These are phyloP conservation scores for Apiospora rasikravindrae DNA, from an alignment of 2,329 filamentous ascomycete species.

Conservation along the genomic window DNA sequence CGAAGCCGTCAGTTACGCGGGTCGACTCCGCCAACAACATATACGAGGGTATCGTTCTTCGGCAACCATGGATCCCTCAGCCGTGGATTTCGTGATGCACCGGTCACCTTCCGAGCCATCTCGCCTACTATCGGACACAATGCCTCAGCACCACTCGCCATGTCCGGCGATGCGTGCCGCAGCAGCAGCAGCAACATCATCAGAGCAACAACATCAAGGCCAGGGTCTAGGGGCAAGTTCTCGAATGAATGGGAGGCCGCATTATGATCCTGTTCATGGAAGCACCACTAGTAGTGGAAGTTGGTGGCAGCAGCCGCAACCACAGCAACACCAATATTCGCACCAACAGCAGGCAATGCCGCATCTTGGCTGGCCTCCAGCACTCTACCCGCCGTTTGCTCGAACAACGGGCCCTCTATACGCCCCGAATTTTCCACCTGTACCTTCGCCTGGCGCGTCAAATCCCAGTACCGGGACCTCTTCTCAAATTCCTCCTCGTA, in stretches of 20 bases:
- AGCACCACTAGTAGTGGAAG: constrained; percentile 5
- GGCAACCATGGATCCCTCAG: constrained; percentile 31
- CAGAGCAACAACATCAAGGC: constrained; percentile 32
- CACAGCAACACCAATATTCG: constrained; percentile 16
- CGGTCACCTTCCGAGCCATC: constrained; percentile 28
- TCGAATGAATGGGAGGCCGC: constrained; percentile 26
- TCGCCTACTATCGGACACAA: constrained; percentile 24
- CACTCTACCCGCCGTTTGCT: neutral
- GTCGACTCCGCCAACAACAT: neutral
- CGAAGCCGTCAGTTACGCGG: neutral
- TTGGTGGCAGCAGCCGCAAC: constrained; percentile 20
- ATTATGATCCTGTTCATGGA: constrained; percentile 34
- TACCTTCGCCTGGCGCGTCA: neutral
- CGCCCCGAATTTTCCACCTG: neutral
- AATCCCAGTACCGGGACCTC: neutral
- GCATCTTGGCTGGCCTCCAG: constrained; percentile 15
- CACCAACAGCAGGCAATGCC: constrained; percentile 17
- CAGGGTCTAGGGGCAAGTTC: constrained; percentile 26
- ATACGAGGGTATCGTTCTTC: constrained; percentile 26
- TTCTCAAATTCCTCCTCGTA: neutral
- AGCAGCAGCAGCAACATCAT: constrained; percentile 28
- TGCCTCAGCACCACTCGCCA: constrained; percentile 29
- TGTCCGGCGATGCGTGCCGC: constrained; percentile 37
- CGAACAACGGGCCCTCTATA: neutral
- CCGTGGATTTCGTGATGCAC: constrained; percentile 37